Evolutionary conservation across 2,329 filamentous ascomycete genomes (phyloP).

Genomic region (Colletotrichum salicis): DNA sequence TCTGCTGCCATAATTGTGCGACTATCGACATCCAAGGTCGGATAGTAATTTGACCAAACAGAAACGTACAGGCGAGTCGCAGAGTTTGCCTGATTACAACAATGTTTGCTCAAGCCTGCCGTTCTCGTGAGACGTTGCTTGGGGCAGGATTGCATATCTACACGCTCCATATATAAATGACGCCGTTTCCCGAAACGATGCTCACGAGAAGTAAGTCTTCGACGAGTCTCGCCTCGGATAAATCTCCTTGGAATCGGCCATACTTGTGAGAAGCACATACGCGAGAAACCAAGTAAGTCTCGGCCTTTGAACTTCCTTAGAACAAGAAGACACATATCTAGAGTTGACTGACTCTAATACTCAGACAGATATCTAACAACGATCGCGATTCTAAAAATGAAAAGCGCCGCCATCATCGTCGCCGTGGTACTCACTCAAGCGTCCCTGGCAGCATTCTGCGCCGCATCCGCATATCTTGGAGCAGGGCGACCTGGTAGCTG

Average conservation of each 20-base stretch:
- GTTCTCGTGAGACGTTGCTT: background rate
- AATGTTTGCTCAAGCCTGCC: background rate
- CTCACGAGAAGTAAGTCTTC: background rate
- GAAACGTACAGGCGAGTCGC: background rate
- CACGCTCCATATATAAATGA: background rate
- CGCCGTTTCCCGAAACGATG: background rate
- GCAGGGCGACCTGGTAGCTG: constrained; percentile 11
- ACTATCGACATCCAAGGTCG: background rate
- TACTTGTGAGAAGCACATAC: background rate
- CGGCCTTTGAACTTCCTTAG: background rate
- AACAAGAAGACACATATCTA: background rate
- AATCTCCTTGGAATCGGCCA: background rate
- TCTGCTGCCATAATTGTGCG: background rate
- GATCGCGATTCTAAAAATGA: background rate
- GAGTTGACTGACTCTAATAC: background rate
- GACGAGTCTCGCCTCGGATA: background rate
- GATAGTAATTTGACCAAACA: background rate
- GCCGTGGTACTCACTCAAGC: background rate
- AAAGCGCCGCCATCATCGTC: background rate
- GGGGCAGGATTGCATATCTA: background rate
- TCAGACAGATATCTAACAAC: background rate
- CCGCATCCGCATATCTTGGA: constrained; percentile 20
- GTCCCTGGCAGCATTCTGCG: constrained; percentile 15
- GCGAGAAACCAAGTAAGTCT: background rate
- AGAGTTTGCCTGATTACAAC: background rate